Conservation (phyloP, 805 yeast species). For the Lipomyces yamanashiensis region DNA sequence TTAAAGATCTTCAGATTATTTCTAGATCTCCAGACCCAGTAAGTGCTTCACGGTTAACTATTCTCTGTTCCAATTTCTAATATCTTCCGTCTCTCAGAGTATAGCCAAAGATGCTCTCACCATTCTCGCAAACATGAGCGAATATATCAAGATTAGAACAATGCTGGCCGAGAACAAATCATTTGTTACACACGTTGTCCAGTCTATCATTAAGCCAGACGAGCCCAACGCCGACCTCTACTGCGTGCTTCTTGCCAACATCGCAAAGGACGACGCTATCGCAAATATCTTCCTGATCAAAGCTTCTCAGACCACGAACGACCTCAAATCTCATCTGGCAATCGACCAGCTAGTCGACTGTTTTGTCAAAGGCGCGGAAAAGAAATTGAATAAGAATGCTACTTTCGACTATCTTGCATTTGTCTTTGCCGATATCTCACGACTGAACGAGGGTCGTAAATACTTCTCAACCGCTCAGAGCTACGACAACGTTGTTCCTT, state of each 20-base stretch:
- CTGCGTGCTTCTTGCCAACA: slow-evolving; percentile 81
- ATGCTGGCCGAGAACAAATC: slow-evolving; percentile 66
- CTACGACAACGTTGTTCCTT: slow-evolving; percentile 77
- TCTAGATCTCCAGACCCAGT: slow-evolving; percentile 49
- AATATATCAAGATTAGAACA: slow-evolving; percentile 64
- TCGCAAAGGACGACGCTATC: slow-evolving; percentile 77
- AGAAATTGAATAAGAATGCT: slow-evolving; percentile 71
- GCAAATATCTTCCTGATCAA: slow-evolving; percentile 20
- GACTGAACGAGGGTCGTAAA: slow-evolving; percentile 56
- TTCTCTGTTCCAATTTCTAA: neutral
- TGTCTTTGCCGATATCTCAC: slow-evolving; percentile 87
- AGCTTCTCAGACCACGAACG: slow-evolving; percentile 7
- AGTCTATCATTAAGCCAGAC: slow-evolving; percentile 47
- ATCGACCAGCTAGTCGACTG: slow-evolving; percentile 86
- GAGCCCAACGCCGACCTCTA: slow-evolving; percentile 78
- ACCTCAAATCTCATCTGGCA: slow-evolving; percentile 38
- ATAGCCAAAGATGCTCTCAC: slow-evolving; percentile 59
- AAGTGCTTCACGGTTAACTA: slow-evolving; percentile 1
- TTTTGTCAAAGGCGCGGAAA: slow-evolving; percentile 81
- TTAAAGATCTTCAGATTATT: slow-evolving; percentile 69
- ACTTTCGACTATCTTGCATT: slow-evolving; percentile 81
- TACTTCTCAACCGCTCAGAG: slow-evolving; percentile 74
- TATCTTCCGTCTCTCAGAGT: slow-evolving; percentile 7
- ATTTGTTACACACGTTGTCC: slow-evolving; percentile 48
- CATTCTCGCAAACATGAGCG: slow-evolving; percentile 81